A percentile compares a stretch with the other conserved stretches of the same genome.
Conservation (phyloP, 1,284 basidiomycete species). For the Heterobasidion parviporum region DNA sequence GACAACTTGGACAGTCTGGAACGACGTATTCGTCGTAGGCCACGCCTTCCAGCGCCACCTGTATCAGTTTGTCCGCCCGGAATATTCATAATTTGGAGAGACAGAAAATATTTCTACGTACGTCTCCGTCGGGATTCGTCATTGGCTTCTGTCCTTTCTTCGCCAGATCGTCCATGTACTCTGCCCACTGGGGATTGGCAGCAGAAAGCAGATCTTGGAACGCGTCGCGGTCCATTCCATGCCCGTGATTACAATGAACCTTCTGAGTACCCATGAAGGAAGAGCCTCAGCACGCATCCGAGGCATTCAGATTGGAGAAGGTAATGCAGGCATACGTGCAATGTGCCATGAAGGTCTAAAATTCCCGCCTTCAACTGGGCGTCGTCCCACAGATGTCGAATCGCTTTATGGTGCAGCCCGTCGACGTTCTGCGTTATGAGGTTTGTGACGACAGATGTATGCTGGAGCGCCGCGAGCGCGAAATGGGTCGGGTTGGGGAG, state of each 20-base stretch:
- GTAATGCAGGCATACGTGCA: constrained; percentile 50
- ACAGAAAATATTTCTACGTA: constrained; percentile 25
- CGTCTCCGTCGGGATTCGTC: constrained; percentile 92
- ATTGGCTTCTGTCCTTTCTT: constrained; percentile 54
- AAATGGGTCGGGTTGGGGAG: constrained; percentile 84
- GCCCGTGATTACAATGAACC: constrained; percentile 68
- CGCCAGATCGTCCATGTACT: constrained; percentile 61
- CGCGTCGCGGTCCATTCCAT: constrained; percentile 53
- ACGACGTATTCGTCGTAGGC: constrained; percentile 74
- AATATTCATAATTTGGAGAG: neutral
- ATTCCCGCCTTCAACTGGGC: constrained; percentile 37
- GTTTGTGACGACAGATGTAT: constrained; percentile 51
- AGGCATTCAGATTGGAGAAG: neutral
- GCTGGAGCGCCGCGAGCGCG: constrained; percentile 75
- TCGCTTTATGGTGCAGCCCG: constrained; percentile 78
- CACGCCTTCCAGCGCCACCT: constrained; percentile 74
- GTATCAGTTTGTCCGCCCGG: neutral
- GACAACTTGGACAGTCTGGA: constrained; percentile 66
- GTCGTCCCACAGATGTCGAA: constrained; percentile 31
- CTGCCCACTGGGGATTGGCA: constrained; percentile 76
- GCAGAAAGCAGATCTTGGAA: constrained; percentile 72
- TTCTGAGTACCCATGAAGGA: constrained; percentile 32
- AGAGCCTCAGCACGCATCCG: neutral
- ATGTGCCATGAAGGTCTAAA: constrained; percentile 83
- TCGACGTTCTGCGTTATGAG: constrained; percentile 92